phyloP scores from a whole-genome alignment of 768 basidiomycete species.

The Lactarius psammicola region DNA sequence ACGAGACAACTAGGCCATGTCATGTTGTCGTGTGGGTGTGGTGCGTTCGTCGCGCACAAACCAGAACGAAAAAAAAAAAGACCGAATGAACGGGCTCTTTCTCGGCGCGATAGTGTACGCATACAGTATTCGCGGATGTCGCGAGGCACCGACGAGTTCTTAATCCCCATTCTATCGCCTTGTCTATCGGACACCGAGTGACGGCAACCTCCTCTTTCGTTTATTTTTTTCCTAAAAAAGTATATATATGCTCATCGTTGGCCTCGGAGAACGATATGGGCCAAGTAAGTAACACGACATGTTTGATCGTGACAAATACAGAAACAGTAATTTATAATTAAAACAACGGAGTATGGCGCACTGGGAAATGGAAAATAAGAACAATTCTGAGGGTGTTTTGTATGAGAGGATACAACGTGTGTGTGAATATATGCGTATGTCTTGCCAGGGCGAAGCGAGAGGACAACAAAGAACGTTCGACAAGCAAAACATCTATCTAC shows the following conservation, averaged over 20 bases:
- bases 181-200: background rate
- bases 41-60: background rate
- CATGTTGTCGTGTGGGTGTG: background rate
- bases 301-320: background rate
- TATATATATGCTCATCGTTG: too few relatives aligned
- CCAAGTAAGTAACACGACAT: background rate
- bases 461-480: background rate
- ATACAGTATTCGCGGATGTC: background rate
- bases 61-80: background rate
- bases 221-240: background rate
- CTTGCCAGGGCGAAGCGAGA: background rate
- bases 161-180: background rate
- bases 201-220: background rate
- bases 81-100: background rate
- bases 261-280: conserved; percentile 2
- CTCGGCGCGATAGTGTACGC: background rate
- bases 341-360: background rate
- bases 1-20: background rate
- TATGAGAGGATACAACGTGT: background rate
- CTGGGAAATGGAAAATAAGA: background rate
- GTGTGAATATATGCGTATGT: background rate
- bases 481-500: background rate
- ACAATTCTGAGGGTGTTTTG: background rate
- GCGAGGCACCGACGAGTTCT: background rate
- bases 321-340: background rate